Evolutionary conservation across 2,329 filamentous ascomycete genomes (phyloP), one percentile per base, ranked within the genome.

Genomic region (Herpotrichia juniperi): DNA sequence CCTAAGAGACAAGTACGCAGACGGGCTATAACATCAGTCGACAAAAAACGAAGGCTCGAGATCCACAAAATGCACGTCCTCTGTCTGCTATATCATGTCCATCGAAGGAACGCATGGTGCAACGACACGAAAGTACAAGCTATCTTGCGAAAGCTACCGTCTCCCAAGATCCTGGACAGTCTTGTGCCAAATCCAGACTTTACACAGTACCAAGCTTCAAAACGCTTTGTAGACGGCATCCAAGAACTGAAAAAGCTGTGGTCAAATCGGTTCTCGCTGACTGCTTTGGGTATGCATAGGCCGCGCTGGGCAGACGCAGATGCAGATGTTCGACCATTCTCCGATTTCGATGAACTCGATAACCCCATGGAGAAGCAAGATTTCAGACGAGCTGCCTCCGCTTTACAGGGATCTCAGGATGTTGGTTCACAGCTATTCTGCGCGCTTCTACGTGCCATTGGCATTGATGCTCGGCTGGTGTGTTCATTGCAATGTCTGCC

Each of bases 371-470:
- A 91, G 24, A 87, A 83, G 52, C 76, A 80, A 0, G 91, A 96
- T 58, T 97, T 97, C 63, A 80, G 82, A 3, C 79, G 80, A 31
- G 87, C 89, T 25, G 91, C 93, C 0, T 81, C 78, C 53, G 83
- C 76, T 4, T 74, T 96, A 16, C 79, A 86, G 58, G 96, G 93
- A 0, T 97, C 93, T 8, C 85, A 93, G 58, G 94, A 99, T 71
- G 81, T 96, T 9, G 94, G 93, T 0, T 90, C 91, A 1, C 93
- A 97, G 69, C 73, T 99, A 0, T 96, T 96, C 65, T 97, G 94
- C 71, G 89, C 93, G 2, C 74, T 97, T 26, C 80, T 99, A 3
- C 87, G 94, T 16, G 84, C 86, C n/a, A 85, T 83, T n/a, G 92
- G 91, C 2, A 85, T 97, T 6, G 86, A 91, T 57, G 82, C 90